Base-by-base conservation (phyloP, 768 basidiomycete genomes). In the Hirschioporus abietinus region DNA sequence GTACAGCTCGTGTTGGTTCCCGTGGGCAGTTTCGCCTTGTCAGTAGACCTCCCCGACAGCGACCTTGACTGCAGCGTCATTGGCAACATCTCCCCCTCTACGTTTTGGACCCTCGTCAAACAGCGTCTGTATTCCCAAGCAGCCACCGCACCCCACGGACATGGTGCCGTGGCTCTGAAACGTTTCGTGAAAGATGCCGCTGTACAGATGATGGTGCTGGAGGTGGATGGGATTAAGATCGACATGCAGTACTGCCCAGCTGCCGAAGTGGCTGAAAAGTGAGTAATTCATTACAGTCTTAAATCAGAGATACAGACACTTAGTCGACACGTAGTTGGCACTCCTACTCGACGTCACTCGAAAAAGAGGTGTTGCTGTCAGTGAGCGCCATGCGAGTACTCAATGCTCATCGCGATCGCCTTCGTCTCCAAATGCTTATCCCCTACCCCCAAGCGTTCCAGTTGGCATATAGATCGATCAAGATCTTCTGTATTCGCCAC, bases 171-270 rank as follows among this genome's bases (percentile, higher is more conserved):
- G 1, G 61, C 63, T n/a, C 65, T 73, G 17, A 63, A 60, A 35
- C 36, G 72, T 26, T 72, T 71, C 34, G 70, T 73, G 25, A 72
- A 69, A 63, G 69, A 73, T 64, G 72, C 72, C 6, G 65, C 68
- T 9, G 72, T 73, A 26, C 71, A 63, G 27, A 69, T 70, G 71
- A 71, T 73, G 72, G 68, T 70, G 42, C 64, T 73, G 17, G 65
- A 66, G 6, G 66, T 70, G 25, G 64, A 27, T n/a, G 70, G 64
- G 20, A 60, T 70, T n/a, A 70, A 70, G 27, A 65, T 73, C n/a
- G 72, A 73, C 60, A 25, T 73, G 58, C 72, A 73, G 35, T 73
- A 73, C 64, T 72, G 71, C 57, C 66, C 70, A 34, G 72, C 70
- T 15, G 61, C 63, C 7, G 42, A 63, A 36, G 24, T 73, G 12